Evolutionary conservation across 805 yeast genomes (phyloP).

Genomic region (Ogataea dorogensis): DNA sequence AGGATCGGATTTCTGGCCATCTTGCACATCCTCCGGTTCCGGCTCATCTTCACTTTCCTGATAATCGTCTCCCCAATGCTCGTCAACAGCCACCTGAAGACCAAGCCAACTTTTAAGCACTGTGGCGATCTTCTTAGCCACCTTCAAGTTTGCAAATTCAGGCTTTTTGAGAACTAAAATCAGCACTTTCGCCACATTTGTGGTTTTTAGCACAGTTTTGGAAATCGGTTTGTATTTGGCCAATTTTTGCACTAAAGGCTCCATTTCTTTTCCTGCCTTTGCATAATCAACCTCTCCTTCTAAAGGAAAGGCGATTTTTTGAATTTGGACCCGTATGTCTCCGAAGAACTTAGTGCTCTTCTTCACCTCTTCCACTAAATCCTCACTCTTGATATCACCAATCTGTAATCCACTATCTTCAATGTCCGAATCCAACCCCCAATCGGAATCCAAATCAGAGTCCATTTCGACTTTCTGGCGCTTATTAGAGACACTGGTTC

Average conservation of each 20-base stretch:
- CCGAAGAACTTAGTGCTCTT: conserved; percentile 22
- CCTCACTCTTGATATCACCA: conserved; percentile 19
- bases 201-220: conserved; percentile 31
- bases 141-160: conserved; percentile 26
- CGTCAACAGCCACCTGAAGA: conserved; percentile 30
- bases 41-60: conserved; percentile 24
- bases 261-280: conserved; percentile 20
- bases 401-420: conserved; percentile 20
- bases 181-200: conserved; percentile 34
- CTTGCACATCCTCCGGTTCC: conserved; percentile 47
- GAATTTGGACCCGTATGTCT: conserved; percentile 27
- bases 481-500: background rate
- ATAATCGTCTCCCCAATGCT: conserved; percentile 28
- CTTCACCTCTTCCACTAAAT: conserved; percentile 24
- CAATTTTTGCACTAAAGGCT: conserved; percentile 25
- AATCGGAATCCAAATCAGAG: conserved; percentile 25
- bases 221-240: conserved; percentile 25
- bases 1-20: conserved; percentile 44
- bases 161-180: conserved; percentile 37
- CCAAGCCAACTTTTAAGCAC: conserved; percentile 29
- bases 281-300: conserved; percentile 23
- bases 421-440: conserved; percentile 29
- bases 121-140: conserved; percentile 19
- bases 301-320: conserved; percentile 23
- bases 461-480: conserved; percentile 7